Evolutionary conservation across 2,329 filamentous ascomycete genomes (phyloP), one percentile per base, ranked within the genome.

Genomic region (Fusarium xyrophilum): DNA sequence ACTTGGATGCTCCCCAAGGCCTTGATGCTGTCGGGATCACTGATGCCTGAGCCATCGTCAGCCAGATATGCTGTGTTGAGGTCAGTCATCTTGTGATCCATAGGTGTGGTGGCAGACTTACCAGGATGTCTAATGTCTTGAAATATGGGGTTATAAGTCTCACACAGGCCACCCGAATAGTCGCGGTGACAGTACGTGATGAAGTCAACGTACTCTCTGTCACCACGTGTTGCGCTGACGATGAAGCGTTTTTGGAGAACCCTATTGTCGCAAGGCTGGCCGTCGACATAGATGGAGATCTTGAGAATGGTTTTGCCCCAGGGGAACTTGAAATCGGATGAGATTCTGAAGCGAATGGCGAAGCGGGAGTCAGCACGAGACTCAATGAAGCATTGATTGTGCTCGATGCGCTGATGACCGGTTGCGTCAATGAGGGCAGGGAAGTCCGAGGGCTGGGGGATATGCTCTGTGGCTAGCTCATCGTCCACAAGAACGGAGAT

Each of bases 371-470:
- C 44, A 21, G 44, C 28, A 3, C 3, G 19, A 5, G 28, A 47
- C 28, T 32, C 1, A 5, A 47, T 23, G 10, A 7, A 17, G n/a
- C 44, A 47, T 23, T 8, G 9, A 1, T n/a, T 44, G 25, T 28
- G 19, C 6, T 15, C 6, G 4, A 15, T 15, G 25, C 0, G 4
- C 11, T 15, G 1, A 7, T 28, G 10, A 0, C 7, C 6, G 1
- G n/a, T 23, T 7, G 15, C 6, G 15, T 47, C 15, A 7, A 32
- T 14, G 11, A 17, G 11, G 4, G n/a, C 8, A 4, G 44, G 44
- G n/a, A 47, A 23, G 5, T 32, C 0, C 7, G 6, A 6, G 11
- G 28, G 28, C 3, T 3, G 2, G 2, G 44, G 44, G 13, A 5
- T 30, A 5, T 47, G 12, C n/a, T 47, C 28, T 17, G 7, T 11